phyloP scores from a whole-genome alignment of 345 rosid species.

The Populus alba region DNA sequence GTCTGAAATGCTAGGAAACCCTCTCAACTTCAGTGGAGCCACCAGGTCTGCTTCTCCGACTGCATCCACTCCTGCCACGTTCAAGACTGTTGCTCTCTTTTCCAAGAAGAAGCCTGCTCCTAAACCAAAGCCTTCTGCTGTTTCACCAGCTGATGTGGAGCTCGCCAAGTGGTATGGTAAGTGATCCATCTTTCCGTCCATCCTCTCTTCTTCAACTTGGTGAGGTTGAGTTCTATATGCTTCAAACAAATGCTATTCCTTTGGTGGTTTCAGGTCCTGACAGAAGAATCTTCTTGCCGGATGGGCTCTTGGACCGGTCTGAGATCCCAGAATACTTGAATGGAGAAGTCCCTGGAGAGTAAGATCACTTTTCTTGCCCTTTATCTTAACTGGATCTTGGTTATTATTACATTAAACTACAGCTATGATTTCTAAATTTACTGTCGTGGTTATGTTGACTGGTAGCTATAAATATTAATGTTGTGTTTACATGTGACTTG shows the following conservation, averaged over 20 bases:
- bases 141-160: conserved; percentile 58
- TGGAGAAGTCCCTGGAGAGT: conserved; percentile 98
- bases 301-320: conserved; percentile 88
- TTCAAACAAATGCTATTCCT: background rate
- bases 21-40: conserved; percentile 54
- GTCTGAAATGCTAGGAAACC: conserved; percentile 73
- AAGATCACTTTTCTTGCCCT: conserved; percentile 25
- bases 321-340: conserved; percentile 93
- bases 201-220: background rate
- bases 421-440: no score
- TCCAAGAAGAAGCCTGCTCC: conserved; percentile 72
- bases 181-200: conserved; percentile 25
- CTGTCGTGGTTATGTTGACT: no score
- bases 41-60: conserved; percentile 52
- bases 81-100: conserved; percentile 82
- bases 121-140: conserved; percentile 49
- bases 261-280: conserved; percentile 69
- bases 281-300: conserved; percentile 92
- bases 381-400: background rate
- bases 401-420: background rate
- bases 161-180: conserved; percentile 99
- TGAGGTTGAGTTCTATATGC: no score
- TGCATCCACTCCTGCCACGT: conserved; percentile 53
- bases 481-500: background rate
- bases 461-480: background rate